Evolutionary conservation across 805 yeast genomes (phyloP).

Genomic region (Kodamaea restingae): DNA sequence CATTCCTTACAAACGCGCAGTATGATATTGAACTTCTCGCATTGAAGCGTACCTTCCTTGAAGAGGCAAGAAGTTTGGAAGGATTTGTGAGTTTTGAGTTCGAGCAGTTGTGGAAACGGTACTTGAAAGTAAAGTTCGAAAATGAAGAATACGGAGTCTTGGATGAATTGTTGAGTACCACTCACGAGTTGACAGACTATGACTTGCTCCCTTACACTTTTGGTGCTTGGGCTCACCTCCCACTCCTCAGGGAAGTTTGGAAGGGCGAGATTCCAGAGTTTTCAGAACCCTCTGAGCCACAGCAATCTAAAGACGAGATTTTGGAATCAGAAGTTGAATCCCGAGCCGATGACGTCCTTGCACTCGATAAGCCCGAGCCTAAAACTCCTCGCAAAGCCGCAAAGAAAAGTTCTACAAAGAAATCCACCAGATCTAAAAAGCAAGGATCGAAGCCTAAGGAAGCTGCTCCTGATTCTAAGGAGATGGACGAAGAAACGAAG

Average conservation of each 20-base stretch:
- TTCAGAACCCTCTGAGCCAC: background rate
- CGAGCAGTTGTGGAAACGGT: constrained; percentile 17
- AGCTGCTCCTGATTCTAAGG: constrained; percentile 1
- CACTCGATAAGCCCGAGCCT: no score
- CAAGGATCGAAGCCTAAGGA: background rate
- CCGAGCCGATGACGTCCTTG: no score
- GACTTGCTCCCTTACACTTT: constrained; percentile 16
- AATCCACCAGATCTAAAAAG: background rate
- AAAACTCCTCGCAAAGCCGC: background rate
- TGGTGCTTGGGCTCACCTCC: constrained; percentile 21
- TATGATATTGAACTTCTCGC: constrained; percentile 24
- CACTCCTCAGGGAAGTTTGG: constrained; percentile 17
- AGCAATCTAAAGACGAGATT: no score
- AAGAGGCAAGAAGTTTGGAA: constrained; percentile 10
- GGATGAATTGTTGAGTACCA: constrained; percentile 18
- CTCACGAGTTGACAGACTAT: constrained; percentile 11
- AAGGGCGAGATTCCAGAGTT: constrained; percentile 6
- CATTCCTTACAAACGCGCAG: constrained; percentile 22
- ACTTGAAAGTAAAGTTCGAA: constrained; percentile 13
- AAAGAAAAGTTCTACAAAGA: background rate
- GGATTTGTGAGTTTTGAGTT: constrained; percentile 15
- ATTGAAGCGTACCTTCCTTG: constrained; percentile 16
- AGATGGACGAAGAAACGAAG: constrained; percentile 5
- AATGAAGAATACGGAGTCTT: constrained; percentile 12
- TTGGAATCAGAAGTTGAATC: no score